Evolutionary conservation across 306 rosid genomes (phyloP).

Genomic region (Neltuma alba): DNA sequence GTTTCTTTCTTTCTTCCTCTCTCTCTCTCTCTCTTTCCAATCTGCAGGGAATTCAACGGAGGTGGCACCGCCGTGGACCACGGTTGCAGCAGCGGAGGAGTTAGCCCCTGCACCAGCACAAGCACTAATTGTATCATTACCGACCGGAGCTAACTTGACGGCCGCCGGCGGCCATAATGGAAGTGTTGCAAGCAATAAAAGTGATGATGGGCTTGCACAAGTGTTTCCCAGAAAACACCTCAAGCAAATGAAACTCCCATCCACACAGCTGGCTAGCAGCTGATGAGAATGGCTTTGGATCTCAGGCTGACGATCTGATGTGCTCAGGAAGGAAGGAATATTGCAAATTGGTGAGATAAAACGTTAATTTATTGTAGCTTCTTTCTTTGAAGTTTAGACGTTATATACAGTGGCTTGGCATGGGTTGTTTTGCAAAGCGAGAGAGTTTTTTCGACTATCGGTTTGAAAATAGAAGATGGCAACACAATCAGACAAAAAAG

Average conservation of each 20-base stretch:
- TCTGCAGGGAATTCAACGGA: constrained; percentile 52
- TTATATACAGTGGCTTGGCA: background rate
- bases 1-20: no score
- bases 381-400: background rate
- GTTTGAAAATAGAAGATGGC: background rate
- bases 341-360: constrained; percentile 20
- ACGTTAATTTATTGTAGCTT: background rate
- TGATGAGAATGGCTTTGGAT: background rate
- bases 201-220: background rate
- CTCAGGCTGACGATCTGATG: background rate
- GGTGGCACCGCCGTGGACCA: no score
- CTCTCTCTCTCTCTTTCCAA: constrained; percentile 4
- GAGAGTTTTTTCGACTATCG: background rate
- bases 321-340: constrained; percentile 10
- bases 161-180: constrained; percentile 35
- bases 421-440: background rate
- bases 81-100: no score
- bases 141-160: constrained; percentile 22
- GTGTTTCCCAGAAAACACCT: constrained; percentile 20
- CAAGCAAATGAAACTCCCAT: constrained; percentile 18
- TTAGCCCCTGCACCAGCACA: constrained; percentile 34
- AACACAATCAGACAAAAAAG: background rate
- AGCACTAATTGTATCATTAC: background rate
- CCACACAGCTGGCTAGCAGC: background rate
- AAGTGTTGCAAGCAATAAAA: constrained; percentile 34